Evolutionary conservation across 371 early-diverging fungal species (phyloP), one percentile per base, ranked within the genome.

Genomic region (Mycotypha africana): DNA sequence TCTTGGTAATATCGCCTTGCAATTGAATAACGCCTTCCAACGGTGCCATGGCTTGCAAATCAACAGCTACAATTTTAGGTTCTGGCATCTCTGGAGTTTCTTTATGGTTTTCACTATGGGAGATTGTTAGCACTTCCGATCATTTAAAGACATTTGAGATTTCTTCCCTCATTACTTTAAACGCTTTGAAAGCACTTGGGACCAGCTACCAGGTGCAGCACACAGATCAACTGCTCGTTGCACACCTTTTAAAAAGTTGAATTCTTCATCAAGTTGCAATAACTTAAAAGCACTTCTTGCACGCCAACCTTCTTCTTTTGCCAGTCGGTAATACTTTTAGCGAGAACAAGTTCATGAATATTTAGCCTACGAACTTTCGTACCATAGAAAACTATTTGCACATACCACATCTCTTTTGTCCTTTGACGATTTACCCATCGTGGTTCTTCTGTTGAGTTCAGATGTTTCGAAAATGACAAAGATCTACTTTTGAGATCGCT

Each of bases 161-260:
- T n/a, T n/a, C n/a, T n/a, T n/a, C n/a, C n/a, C n/a, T n/a, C n/a
- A n/a, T 42, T 51, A 38, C 53, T 17, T 41, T 31, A 49, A 47
- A 47, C 81, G 81, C 53, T 82, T 78, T 42, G 86, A 81, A 19
- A 97, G 76, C 11, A 99, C 99, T 69, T 99, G 99, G 28, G 91
- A 88, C 99, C 99, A 99, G 67, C 94, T 93, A 17, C 99, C 99
- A 0, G 99, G 99, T 2, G 99, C 99, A 14, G 99, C 98, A 70
- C 99, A 99, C 34, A 99, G 78, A 78, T 99, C 99, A 20, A 99
- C 98, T 20, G 91, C 92, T 49, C 86, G 76, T 25, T 81, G 82
- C n/a, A 95, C 92, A 54, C 90, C 89, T 60, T 84, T 65, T 41
- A 99, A 86, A 26, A 99, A 77, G 56, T 87, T 71, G 45, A 69